These are phyloP conservation scores for Bidens hawaiensis DNA, from an alignment of 140 eudicot species.

Conservation along the genomic window DNA sequence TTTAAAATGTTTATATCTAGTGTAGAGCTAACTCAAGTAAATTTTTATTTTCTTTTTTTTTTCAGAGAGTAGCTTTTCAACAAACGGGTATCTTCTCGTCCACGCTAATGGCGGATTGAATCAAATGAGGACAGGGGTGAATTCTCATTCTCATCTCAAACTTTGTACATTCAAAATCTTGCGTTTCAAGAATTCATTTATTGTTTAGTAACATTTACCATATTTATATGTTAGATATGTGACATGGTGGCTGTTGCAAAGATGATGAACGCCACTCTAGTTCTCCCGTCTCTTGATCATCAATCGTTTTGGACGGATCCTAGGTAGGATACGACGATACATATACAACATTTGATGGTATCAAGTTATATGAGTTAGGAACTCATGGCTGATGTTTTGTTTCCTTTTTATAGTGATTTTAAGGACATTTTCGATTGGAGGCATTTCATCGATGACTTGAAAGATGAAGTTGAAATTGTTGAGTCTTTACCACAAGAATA, in stretches of 20 bases:
- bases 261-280: constrained; percentile 87
- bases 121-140: constrained; percentile 97
- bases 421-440: constrained; percentile 90
- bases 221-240: constrained; percentile 53
- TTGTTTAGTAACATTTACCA: neutral
- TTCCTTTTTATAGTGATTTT: constrained; percentile 47
- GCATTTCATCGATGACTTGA: constrained; percentile 65
- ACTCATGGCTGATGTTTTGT: neutral
- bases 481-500: constrained; percentile 64
- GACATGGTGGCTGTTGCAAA: constrained; percentile 96
- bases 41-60: no score
- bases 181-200: neutral
- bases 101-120: constrained; percentile 96
- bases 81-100: constrained; percentile 71
- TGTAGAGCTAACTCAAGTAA: neutral
- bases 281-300: constrained; percentile 95
- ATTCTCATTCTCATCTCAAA: constrained; percentile 16
- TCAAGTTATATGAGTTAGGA: neutral
- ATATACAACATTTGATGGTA: neutral
- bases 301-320: constrained; percentile 98
- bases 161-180: neutral
- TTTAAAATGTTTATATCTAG: neutral
- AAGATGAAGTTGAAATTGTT: constrained; percentile 71
- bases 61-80: constrained; percentile 42
- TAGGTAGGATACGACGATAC: constrained; percentile 53